Evolutionary conservation across 2,329 filamentous ascomycete genomes (phyloP).

Genomic region (Cordyceps cateniannulata): DNA sequence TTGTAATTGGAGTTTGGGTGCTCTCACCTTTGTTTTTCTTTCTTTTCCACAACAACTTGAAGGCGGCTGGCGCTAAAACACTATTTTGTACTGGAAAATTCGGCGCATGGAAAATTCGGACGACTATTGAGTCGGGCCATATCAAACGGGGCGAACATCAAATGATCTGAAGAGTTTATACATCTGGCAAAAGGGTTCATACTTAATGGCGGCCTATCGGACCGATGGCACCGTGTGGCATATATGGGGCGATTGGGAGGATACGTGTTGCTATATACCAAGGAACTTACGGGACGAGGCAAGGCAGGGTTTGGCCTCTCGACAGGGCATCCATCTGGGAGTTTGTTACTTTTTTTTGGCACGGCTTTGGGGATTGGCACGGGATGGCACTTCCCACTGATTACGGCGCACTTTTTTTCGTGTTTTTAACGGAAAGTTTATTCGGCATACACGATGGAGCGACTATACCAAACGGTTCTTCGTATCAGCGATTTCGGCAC

Average conservation of each 20-base stretch:
- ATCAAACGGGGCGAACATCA: conserved; percentile 2
- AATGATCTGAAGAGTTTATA: conserved; percentile 2
- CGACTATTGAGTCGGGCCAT: neutral
- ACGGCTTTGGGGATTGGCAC: conserved; percentile 7
- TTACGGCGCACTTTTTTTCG: conserved; percentile 9
- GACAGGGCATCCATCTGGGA: conserved; percentile 10
- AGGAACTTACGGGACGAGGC: conserved; percentile 3
- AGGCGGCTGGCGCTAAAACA: neutral
- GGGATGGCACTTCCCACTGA: neutral
- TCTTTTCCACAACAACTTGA: neutral
- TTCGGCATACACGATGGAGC: conserved; percentile 10
- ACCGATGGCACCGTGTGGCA: conserved; percentile 8
- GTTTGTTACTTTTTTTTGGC: conserved; percentile 11
- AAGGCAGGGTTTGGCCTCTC: conserved; percentile 4
- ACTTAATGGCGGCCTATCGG: conserved; percentile 4
- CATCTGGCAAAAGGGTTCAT: conserved; percentile 1
- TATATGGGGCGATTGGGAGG: conserved; percentile 3
- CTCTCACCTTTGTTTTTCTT: conserved; percentile 17
- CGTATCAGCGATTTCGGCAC: conserved; percentile 5
- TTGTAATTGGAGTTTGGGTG: conserved; percentile 10
- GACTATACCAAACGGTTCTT: conserved; percentile 8
- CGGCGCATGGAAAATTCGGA: conserved; percentile 2
- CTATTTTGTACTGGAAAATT: neutral
- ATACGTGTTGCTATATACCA: conserved; percentile 9
- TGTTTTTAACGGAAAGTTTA: conserved; percentile 3